These are phyloP conservation scores for Lanmaoa pseudosensibilis DNA, from an alignment of 768 basidiomycete genomes.

Conservation along the genomic window DNA sequence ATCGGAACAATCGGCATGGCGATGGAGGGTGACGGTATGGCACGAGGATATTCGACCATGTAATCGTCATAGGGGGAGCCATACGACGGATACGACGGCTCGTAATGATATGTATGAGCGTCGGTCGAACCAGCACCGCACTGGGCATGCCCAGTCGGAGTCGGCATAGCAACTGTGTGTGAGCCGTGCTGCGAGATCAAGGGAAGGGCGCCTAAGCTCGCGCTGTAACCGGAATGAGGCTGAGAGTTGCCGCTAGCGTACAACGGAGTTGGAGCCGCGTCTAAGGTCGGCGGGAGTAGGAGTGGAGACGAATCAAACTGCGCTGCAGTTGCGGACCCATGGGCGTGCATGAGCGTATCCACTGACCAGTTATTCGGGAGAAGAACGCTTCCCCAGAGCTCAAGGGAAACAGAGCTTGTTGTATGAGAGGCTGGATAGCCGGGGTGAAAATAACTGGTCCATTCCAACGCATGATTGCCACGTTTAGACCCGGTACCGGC, in stretches of 20 bases:
- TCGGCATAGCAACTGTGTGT: conserved; percentile 3
- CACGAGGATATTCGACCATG: background rate
- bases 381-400: background rate
- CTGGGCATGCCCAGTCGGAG: background rate
- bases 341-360: background rate
- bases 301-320: background rate
- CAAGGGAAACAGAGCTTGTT: background rate
- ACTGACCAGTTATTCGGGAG: background rate
- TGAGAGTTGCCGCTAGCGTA: background rate
- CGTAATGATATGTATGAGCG: background rate
- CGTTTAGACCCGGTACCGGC: background rate
- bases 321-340: background rate
- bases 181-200: background rate
- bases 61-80: background rate
- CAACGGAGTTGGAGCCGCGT: background rate
- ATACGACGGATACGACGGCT: background rate
- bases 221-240: background rate
- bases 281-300: background rate
- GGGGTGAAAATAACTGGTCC: background rate
- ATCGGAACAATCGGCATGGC: conserved; percentile 8
- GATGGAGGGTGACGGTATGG: background rate
- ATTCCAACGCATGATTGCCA: background rate
- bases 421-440: background rate
- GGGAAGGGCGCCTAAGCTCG: background rate
- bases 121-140: no score